Evolutionary conservation across 1,139 yeast genomes (phyloP).

Genomic region (Blastobotrys persicus): DNA sequence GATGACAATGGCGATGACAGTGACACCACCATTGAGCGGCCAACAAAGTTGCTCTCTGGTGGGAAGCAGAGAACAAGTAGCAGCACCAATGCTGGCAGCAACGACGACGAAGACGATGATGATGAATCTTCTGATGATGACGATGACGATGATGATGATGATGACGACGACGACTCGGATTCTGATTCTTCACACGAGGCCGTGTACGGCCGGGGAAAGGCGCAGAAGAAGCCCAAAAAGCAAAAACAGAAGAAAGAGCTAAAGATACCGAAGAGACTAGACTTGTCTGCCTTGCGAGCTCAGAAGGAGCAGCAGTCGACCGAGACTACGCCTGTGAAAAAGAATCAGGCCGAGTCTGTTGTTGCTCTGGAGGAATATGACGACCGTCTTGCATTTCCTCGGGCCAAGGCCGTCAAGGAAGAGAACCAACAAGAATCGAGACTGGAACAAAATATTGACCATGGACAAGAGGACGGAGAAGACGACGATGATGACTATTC

Average conservation of each 20-base stretch:
- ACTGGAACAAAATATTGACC: neutral
- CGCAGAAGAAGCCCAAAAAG: constrained; percentile 13
- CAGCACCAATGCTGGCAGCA: constrained; percentile 17
- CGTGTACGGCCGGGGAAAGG: constrained; percentile 1
- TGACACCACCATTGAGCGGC: constrained; percentile 18
- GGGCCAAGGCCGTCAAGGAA: constrained; percentile 17
- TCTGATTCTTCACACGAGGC: constrained; percentile 13
- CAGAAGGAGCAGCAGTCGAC: constrained; percentile 19
- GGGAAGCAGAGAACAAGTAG: constrained; percentile 12
- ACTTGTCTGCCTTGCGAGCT: constrained; percentile 23
- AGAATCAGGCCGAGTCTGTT: constrained; percentile 15
- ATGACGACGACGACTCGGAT: constrained; percentile 21
- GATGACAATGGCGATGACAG: constrained; percentile 17
- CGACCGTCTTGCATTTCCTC: constrained; percentile 20
- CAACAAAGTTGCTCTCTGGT: constrained; percentile 16
- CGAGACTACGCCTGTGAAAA: constrained; percentile 11
- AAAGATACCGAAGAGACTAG: constrained; percentile 28
- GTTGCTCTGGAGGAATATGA: constrained; percentile 24
- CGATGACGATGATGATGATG: constrained; percentile 20
- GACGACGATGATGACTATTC: constrained; percentile 30
- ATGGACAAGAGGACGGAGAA: constrained; percentile 22
- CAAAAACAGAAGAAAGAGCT: constrained; percentile 20
- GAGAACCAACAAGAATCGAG: constrained; percentile 13
- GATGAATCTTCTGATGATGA: constrained; percentile 19
- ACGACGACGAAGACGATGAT: constrained; percentile 17